Evolutionary conservation across 2,329 filamentous ascomycete genomes (phyloP).

Genomic region (Microdochium bolleyi): DNA sequence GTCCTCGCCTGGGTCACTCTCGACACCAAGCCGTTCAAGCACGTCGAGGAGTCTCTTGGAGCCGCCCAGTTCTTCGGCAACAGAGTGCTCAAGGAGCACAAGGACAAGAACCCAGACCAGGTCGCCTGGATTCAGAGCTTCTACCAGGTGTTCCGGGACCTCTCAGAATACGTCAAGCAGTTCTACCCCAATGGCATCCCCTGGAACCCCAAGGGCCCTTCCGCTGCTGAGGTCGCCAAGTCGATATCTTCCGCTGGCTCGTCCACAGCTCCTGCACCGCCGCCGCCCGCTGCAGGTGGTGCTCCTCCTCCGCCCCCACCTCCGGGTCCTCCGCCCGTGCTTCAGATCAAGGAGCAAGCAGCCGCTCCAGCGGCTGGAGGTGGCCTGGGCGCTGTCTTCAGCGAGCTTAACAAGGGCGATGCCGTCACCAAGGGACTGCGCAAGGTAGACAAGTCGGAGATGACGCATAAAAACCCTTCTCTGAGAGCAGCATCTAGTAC

Average conservation of each 20-base stretch:
- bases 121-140: conserved; percentile 89
- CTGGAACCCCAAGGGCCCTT: conserved; percentile 76
- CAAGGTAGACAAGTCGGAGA: conserved; percentile 90
- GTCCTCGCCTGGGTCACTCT: conserved; percentile 86
- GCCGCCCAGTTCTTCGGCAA: conserved; percentile 93
- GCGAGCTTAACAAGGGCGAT: conserved; percentile 81
- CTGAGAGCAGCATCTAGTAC: conserved; percentile 69
- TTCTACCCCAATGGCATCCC: conserved; percentile 71
- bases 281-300: conserved; percentile 43
- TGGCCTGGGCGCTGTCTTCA: conserved; percentile 84
- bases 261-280: conserved; percentile 35
- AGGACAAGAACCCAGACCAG: conserved; percentile 70
- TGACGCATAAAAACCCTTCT: conserved; percentile 97
- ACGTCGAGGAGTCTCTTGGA: conserved; percentile 74
- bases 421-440: conserved; percentile 81
- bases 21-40: conserved; percentile 74
- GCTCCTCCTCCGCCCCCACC: conserved; percentile 64
- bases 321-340: conserved; percentile 59
- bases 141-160: conserved; percentile 79
- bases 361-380: conserved; percentile 34
- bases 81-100: conserved; percentile 83
- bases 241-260: conserved; percentile 42
- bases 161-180: conserved; percentile 77
- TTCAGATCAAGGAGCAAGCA: conserved; percentile 46
- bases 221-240: conserved; percentile 59